These are phyloP conservation scores for Fraxinus ornus DNA, from an alignment of 305 asterid genomes.

Conservation along the genomic window DNA sequence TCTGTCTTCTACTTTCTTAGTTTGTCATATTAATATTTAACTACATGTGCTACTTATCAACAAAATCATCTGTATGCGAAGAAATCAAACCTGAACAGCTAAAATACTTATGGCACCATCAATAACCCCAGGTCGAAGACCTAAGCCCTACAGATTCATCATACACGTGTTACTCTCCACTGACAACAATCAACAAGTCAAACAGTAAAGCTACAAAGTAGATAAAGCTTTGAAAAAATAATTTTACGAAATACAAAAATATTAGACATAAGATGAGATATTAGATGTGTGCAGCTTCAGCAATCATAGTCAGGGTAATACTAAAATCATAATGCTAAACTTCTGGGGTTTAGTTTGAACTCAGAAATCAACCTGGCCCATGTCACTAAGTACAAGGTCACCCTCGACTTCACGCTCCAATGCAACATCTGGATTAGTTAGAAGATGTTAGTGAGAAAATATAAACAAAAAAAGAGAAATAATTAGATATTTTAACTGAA, in stretches of 20 bases:
- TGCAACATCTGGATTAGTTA: constrained; percentile 58
- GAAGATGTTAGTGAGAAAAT: constrained; percentile 7
- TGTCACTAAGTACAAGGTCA: constrained; percentile 80
- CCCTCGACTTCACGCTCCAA: constrained; percentile 92
- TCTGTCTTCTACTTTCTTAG: not conserved
- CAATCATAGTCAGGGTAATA: not conserved
- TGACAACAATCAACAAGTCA: not conserved
- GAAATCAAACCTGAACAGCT: constrained; percentile 83
- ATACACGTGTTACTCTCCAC: constrained; percentile 16
- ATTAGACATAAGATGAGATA: not conserved
- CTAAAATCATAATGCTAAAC: not conserved
- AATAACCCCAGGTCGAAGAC: constrained; percentile 77
- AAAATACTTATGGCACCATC: constrained; percentile 98
- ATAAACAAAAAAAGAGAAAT: constrained; percentile 1
- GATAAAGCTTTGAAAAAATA: not conserved
- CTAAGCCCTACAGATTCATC: constrained; percentile 63
- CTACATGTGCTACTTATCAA: not conserved
- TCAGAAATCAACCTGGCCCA: constrained; percentile 73
- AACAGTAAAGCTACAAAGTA: not conserved
- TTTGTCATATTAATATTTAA: not conserved
- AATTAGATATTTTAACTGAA: not conserved
- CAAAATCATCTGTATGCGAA: constrained; percentile 15
- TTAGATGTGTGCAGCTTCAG: not conserved
- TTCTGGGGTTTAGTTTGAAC: constrained; percentile 1
- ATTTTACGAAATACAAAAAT: not conserved